Evolutionary conservation across 768 basidiomycete species (phyloP).

Genomic region (Daedalea quercina): DNA sequence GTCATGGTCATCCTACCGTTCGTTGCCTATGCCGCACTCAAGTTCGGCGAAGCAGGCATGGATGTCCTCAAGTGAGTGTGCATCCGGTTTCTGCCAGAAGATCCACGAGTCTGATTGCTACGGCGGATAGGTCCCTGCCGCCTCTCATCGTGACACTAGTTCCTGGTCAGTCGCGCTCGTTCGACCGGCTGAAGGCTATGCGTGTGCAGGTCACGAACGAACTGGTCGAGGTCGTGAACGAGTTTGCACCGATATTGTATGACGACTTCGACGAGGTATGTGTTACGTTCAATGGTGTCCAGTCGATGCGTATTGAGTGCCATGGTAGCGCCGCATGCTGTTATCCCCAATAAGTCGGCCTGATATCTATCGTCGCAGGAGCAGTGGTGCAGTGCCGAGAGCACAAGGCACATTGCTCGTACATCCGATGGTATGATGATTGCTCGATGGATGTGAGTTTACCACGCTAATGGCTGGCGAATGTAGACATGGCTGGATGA

Average conservation of each 20-base stretch:
- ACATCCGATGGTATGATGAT: constrained; percentile 69
- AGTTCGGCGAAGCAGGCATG: constrained; percentile 97
- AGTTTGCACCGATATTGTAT: constrained; percentile 82
- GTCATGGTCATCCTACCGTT: constrained; percentile 72
- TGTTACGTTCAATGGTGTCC: constrained; percentile 5
- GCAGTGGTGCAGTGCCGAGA: constrained; percentile 61
- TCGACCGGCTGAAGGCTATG: constrained; percentile 69
- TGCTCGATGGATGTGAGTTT: background rate
- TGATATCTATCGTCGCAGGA: constrained; percentile 75
- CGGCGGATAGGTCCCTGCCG: constrained; percentile 68
- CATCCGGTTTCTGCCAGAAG: background rate
- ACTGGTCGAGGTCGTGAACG: constrained; percentile 75
- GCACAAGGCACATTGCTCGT: constrained; percentile 78
- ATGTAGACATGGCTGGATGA: constrained; percentile 82
- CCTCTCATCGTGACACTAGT: constrained; percentile 83
- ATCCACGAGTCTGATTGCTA: no score
- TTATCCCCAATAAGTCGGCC: constrained; percentile 75
- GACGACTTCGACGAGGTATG: constrained; percentile 80
- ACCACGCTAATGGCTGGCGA: constrained; percentile 1
- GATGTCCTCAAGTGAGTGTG: constrained; percentile 84
- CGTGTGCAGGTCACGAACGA: constrained; percentile 75
- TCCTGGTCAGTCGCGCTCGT: constrained; percentile 79
- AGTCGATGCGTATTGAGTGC: constrained; percentile 19
- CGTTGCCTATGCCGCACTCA: constrained; percentile 88
- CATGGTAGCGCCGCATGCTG: constrained; percentile 78